Evolutionary conservation across 192 early-diverging fungal genomes (phyloP).

Genomic region (Coemansia sp.): DNA sequence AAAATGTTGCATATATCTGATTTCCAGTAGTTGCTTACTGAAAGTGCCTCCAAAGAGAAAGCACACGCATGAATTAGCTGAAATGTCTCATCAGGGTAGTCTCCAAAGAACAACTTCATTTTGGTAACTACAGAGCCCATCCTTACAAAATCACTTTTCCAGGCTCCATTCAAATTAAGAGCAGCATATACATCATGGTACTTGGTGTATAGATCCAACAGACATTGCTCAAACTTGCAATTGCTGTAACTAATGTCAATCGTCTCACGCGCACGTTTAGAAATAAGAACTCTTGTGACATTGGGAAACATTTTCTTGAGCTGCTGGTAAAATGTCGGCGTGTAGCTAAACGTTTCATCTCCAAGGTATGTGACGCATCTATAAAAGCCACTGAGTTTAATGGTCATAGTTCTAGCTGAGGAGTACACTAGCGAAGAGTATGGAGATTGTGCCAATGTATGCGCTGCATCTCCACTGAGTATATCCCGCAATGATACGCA

Average conservation of each 20-base stretch:
- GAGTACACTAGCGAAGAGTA: slow-evolving; percentile 1
- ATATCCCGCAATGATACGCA: neutral
- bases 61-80: neutral
- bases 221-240: neutral
- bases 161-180: neutral
- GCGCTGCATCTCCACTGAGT: neutral
- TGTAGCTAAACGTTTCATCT: neutral
- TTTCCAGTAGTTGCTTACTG: neutral
- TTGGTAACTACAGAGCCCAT: neutral
- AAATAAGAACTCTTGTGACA: neutral
- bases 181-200: neutral
- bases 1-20: no score
- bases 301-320: slow-evolving; percentile 3
- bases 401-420: neutral
- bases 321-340: neutral
- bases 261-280: neutral
- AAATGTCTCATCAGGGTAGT: neutral
- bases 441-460: neutral
- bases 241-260: neutral
- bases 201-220: neutral
- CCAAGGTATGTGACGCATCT: neutral
- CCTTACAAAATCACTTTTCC: neutral
- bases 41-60: neutral
- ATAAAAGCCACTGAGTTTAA: neutral
- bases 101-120: neutral